Percentiles rank a stretch among this genome's conserved stretches.
These are phyloP conservation scores for Alternaria ethzedia DNA, from an alignment of 2,329 filamentous ascomycete species.

Conservation along the genomic window DNA sequence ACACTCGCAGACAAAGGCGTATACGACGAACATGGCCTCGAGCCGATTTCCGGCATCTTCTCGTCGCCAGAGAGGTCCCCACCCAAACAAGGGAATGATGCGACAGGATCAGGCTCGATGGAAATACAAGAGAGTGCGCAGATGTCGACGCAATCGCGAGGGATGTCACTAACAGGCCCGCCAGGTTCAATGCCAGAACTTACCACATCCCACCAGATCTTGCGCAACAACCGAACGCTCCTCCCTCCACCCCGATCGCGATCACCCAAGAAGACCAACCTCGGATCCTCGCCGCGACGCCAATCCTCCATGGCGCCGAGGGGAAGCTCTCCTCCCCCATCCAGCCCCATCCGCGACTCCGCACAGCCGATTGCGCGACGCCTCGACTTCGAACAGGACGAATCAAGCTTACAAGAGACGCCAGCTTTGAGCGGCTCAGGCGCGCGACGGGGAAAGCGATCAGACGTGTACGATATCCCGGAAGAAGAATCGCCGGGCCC, in stretches of 20 bases:
- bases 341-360: slow-evolving; percentile 37
- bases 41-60: slow-evolving; percentile 85
- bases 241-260: slow-evolving; percentile 59
- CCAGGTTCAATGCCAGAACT: slow-evolving; percentile 60
- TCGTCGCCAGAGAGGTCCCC: slow-evolving; percentile 78
- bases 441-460: slow-evolving; percentile 37
- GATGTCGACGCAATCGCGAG: background rate
- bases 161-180: slow-evolving; percentile 1
- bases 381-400: slow-evolving; percentile 61
- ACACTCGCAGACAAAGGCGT: slow-evolving; percentile 77
- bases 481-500: slow-evolving; percentile 38
- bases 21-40: slow-evolving; percentile 91
- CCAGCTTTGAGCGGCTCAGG: slow-evolving; percentile 44
- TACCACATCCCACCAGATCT: slow-evolving; percentile 51
- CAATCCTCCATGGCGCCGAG: slow-evolving; percentile 64
- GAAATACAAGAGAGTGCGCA: slow-evolving; percentile 67
- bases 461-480: slow-evolving; percentile 41
- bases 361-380: slow-evolving; percentile 58
- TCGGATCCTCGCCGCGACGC: slow-evolving; percentile 64
- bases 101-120: slow-evolving; percentile 65
- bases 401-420: slow-evolving; percentile 41
- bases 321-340: slow-evolving; percentile 54
- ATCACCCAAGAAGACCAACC: slow-evolving; percentile 69
- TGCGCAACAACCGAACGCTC: slow-evolving; percentile 54
- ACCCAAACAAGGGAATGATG: slow-evolving; percentile 50